Base-by-base conservation (phyloP, 1,284 basidiomycete species). In the Entoloma clypeatum region DNA sequence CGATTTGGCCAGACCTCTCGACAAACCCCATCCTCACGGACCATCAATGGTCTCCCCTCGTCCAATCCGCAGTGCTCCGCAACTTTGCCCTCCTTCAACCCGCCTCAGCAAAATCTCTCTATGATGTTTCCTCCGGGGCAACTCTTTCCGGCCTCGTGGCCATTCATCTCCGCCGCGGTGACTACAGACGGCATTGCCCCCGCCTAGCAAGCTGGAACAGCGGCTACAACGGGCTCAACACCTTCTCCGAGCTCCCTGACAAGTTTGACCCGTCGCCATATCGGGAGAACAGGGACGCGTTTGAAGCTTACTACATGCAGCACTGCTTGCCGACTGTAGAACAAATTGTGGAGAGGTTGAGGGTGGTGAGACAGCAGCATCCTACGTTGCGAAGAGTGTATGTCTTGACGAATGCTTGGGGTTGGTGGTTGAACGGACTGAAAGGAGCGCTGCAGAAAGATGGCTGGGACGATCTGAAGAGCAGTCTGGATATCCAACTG, bases 81-180 rank as follows among this genome's bases (percentile, higher is more conserved):
- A 82, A 79, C 52, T 68, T 72, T 35, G 62, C 60, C n/a, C 49
- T 74, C 17, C 61, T 80, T 32, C 65, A 71, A 14, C 65, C 69
- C 6, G 21, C 60, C 41, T 49, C 53, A 35, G 40, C 46, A 23
- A 33, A 46, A 35, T 39, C 47, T 4, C 39, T 53, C 7, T 51
- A 44, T 35, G 50, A 50, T 41, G 30, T 51, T 31, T 54, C 55
- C 13, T 33, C 55, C 10, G 44, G 49, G 16, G 24, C 49, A 23
- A 56, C 58, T 16, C 57, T 74, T 21, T 55, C 66, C 4, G 79
- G 77, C 1, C 63, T 85, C 10, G 60, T 86, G 21, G 82, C 79
- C 1, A 52, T 86, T 8, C 83, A 87, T 52, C 62, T 86, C 34
- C 74, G 83, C 0, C 67, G 80, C 2, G 84, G 83, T 7, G 84